Conservation (phyloP, 768 basidiomycete species). For the Amanita exitialis region DNA sequence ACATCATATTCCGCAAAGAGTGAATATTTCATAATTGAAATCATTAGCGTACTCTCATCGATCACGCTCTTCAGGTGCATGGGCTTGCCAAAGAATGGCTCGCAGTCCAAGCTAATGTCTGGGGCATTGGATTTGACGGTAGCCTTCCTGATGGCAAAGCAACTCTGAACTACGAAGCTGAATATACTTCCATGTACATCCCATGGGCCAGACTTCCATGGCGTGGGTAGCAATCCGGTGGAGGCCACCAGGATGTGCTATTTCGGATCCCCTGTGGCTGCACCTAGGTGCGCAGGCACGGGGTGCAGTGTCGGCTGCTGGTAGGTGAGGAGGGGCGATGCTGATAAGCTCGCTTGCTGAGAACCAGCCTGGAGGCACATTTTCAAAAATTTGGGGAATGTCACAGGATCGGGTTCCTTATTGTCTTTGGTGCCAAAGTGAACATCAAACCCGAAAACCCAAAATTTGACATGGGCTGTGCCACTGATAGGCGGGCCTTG, state of each 20-base stretch:
- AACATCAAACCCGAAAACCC: neutral
- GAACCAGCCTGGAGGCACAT: neutral
- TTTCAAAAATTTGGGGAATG: neutral
- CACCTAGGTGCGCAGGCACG: neutral
- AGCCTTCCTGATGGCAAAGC: neutral
- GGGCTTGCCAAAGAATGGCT: neutral
- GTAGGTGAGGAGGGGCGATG: neutral
- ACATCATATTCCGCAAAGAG: neutral
- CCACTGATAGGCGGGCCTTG: slow-evolving; percentile 5
- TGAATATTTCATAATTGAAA: neutral
- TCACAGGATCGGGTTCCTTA: neutral
- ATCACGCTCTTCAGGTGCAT: neutral
- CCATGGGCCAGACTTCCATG: neutral
- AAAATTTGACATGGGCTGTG: neutral
- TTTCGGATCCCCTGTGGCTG: neutral
- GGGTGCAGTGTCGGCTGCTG: neutral
- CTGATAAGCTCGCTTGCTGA: neutral
- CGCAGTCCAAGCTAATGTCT: neutral
- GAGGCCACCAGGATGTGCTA: neutral
- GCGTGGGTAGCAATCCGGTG: neutral
- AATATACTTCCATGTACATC: neutral
- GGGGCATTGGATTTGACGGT: neutral
- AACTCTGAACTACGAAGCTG: neutral
- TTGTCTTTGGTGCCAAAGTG: neutral
- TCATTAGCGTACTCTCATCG: neutral